Conservation (phyloP, 2,329 filamentous ascomycete genomes). For the Penicillium hesseltinei region DNA sequence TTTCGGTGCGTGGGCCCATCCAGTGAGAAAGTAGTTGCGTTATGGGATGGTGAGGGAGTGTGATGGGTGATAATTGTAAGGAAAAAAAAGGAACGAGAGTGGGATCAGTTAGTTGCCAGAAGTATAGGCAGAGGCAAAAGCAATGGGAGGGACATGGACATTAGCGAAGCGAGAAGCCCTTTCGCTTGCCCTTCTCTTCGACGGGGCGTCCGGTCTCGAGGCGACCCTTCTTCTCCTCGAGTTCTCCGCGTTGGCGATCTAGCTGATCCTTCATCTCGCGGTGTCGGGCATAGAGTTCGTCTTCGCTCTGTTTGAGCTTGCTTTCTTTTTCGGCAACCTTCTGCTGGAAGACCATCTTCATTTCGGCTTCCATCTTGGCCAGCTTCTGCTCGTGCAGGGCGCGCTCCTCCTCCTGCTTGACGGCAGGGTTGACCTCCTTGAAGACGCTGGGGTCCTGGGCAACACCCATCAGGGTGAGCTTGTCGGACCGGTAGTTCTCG, state of each 20-base stretch:
- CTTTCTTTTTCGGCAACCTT: constrained; percentile 99
- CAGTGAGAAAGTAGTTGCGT: constrained; percentile 25
- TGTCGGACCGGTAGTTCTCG: constrained; percentile 99
- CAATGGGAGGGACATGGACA: not conserved
- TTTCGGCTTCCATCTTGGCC: constrained; percentile 99
- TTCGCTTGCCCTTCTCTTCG: constrained; percentile 98
- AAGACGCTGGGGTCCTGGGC: constrained; percentile 98
- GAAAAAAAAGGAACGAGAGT: constrained; percentile 22
- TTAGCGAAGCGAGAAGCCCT: constrained; percentile 98
- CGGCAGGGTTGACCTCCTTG: constrained; percentile 99
- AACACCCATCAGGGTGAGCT: constrained; percentile 97
- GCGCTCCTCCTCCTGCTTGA: constrained; percentile 99
- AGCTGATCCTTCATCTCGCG: constrained; percentile 99
- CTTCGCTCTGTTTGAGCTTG: constrained; percentile 98
- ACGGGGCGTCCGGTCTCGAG: constrained; percentile 93
- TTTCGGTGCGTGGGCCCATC: constrained; percentile 29
- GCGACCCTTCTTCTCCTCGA: constrained; percentile 97
- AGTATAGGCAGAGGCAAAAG: not conserved
- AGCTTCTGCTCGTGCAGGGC: constrained; percentile 98
- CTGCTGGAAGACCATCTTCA: constrained; percentile 99
- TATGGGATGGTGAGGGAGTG: constrained; percentile 24
- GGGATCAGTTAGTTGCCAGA: constrained; percentile 15
- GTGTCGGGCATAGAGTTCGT: constrained; percentile 96
- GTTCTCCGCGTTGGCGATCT: constrained; percentile 87
- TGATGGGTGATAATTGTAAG: constrained; percentile 19